Base-by-base conservation (phyloP, 305 asterid genomes). In the Plantago lanceolata region DNA sequence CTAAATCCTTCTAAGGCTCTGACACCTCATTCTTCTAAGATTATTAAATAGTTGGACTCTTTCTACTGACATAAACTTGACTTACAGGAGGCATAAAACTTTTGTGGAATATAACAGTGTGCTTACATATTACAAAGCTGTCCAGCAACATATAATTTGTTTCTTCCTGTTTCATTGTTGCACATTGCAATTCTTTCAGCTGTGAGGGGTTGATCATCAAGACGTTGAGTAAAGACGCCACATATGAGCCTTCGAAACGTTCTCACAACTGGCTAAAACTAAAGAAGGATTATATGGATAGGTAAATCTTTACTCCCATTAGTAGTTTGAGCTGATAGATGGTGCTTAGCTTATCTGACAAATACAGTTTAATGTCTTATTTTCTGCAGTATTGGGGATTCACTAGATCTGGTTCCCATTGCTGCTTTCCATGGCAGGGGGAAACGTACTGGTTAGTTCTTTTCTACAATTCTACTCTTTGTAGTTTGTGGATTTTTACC, bases 321-420 rank as follows among this genome's bases (percentile, higher is more conserved):
- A 54, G 68, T 37, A 33, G 63, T 61, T 73, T 67, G 19, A 67
- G 37, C 61, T 59, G 19, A 31, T 31, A 45, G 31, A 21, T 63
- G 53, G 18, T 59, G 61, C 57, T 50, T 73, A 65, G 72, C 73
- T 67, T 31, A 57, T n/a, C n/a, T n/a, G n/a, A n/a, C n/a, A n/a
- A n/a, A n/a, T n/a, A n/a, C 48, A 44, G 14, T 48, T 57, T 53
- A 61, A 43, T 57, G 52, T 2, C 31, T 13, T 76, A 24, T 74
- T 59, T 61, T 70, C 61, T 80, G 73, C 90, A 93, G 96, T 67
- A 70, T 84, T 68, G 96, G 95, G 3, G 99, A 90, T 81, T 93
- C 97, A 4, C 70, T 93, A 68, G 99, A 93, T 82, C 78, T 93
- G 89, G 97, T 85, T 52, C 99, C 96, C n/a, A 87, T 87, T 75